Evolutionary conservation across 768 basidiomycete genomes (phyloP), one percentile per base, ranked within the genome.

Genomic region (Strobilomyces confusus): DNA sequence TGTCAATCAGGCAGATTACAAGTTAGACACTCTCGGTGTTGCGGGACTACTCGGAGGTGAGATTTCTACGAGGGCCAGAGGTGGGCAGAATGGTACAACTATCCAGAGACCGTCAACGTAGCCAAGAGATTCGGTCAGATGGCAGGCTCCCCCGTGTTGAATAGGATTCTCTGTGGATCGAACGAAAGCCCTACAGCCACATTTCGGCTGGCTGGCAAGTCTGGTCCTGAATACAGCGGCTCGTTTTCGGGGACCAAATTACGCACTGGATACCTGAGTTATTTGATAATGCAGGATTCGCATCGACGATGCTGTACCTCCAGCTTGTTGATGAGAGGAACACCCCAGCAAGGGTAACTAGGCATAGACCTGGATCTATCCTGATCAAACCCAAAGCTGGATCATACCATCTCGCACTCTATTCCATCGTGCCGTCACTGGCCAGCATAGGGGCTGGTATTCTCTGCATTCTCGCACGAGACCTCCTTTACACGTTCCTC

Each of bases 191-290:
- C 71, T 1, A 48, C 61, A 26, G 13, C 40, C n/a, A 59, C 62
- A 13, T 71, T 72, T 41, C 56, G 51, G 8, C 47, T 70, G 41
- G 58, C 55, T n/a, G 70, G 67, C 14, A 54, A 56, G 41, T 13
- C 17, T 40, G 71, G 70, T 3, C 89, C 89, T 40, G 87, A 87
- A 58, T 92, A 81, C 67, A 82, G 83, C 57, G 83, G 87, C 1
- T 81, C 88, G 58, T 83, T n/a, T 72, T 92, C 45, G 78, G 87
- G 68, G 69, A 88, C 57, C 78, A 75, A 50, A 67, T 72, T 40
- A 75, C 67, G 6, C 74, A 80, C 62, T 75, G 80, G 41, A 73
- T 84, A 23, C 70, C 80, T 62, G 83, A 89, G 25, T 77, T 72
- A 49, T 84, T 86, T 71, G 77, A 80, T 20, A 5, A 48, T 54